Percentiles rank a stretch among this genome's conserved stretches.
phyloP scores from a whole-genome alignment of 768 basidiomycete species.

The Pleurotus cornucopiae region DNA sequence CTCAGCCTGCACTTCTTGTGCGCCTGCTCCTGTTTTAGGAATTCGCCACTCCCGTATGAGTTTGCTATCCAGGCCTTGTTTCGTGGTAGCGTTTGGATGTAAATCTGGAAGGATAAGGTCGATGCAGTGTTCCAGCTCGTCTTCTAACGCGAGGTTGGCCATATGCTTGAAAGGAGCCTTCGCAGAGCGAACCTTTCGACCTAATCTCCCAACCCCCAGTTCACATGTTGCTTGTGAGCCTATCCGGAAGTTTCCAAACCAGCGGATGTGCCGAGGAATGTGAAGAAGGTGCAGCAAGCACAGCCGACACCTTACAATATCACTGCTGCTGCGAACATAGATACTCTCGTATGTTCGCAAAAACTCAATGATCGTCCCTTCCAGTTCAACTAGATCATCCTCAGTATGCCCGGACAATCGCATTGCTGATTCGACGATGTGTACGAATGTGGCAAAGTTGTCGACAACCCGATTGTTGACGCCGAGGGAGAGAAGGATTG shows the following conservation, averaged over 20 bases:
- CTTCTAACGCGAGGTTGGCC: slow-evolving; percentile 20
- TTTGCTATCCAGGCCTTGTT: neutral
- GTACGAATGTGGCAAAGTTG: slow-evolving; percentile 22
- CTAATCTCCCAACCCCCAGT: slow-evolving; percentile 21
- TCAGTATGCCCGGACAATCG: slow-evolving; percentile 15
- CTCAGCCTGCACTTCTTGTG: neutral
- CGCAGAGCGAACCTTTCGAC: slow-evolving; percentile 24
- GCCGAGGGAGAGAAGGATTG: slow-evolving; percentile 26
- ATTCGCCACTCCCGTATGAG: neutral
- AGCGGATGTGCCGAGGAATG: slow-evolving; percentile 28
- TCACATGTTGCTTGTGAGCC: slow-evolving; percentile 29
- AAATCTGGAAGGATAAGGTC: slow-evolving; percentile 19
- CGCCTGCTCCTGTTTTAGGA: neutral
- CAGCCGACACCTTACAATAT: slow-evolving; percentile 19
- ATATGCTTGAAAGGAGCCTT: slow-evolving; percentile 27
- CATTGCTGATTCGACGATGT: slow-evolving; percentile 25
- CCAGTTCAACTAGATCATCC: slow-evolving; percentile 16
- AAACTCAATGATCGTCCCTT: slow-evolving; percentile 19
- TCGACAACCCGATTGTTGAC: slow-evolving; percentile 18
- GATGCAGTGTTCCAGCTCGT: slow-evolving; percentile 17
- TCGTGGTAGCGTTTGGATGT: neutral
- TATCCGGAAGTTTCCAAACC: slow-evolving; percentile 29
- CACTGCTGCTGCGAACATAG: slow-evolving; percentile 21
- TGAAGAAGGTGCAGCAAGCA: slow-evolving; percentile 31
- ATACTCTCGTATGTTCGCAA: slow-evolving; percentile 20